Evolutionary conservation across 2,329 filamentous ascomycete genomes (phyloP), one percentile per base, ranked within the genome.

Genomic region (Eurotiales sp.): DNA sequence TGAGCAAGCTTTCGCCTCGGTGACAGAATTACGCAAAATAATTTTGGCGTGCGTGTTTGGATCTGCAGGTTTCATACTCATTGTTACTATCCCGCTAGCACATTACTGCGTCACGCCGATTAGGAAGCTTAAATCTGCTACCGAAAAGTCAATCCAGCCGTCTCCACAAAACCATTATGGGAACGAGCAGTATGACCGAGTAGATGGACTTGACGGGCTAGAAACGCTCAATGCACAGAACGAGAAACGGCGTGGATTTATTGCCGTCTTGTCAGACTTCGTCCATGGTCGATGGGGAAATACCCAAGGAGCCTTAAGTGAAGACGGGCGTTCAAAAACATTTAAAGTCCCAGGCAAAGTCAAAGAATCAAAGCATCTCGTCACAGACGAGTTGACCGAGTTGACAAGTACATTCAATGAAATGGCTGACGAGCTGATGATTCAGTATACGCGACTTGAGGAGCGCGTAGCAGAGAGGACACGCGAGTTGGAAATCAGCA

Each of bases 311-410:
- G 27, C 51, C 11, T 45, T 27, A 12, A 53, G 45, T 22, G 51
- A 43, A 36, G 51, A 53, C 8, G 51, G 51, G 8, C 45, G 46
- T 3, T 17, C 32, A 22, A 44, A 48, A 40, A 21, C 40, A 8
- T 96, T 95, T 69, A 89, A 88, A 57, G 95, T 96, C 36, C 91
- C 91, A 0, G 83, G 82, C 12, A 90, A 88, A 64, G 91, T 96
- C 8, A 83, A 83, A 50, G 85, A 90, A 51, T 77, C 83, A 19
- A 87, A 84, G 56, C 86, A 91, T 61, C 77, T 84, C 32, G 77
- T 96, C 47, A 87, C 87, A 1, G 91, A 96, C 64, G 91, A 96
- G 64, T 70, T 85, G 21, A 95, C 90, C 0, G 90, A 95, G 64
- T 77, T 95, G 12, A 93, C 88, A 0, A 76, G 75, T 34, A 95